These are phyloP conservation scores for Coemansia brasiliensis DNA, from an alignment of 192 early-diverging fungal genomes.

Conservation along the genomic window DNA sequence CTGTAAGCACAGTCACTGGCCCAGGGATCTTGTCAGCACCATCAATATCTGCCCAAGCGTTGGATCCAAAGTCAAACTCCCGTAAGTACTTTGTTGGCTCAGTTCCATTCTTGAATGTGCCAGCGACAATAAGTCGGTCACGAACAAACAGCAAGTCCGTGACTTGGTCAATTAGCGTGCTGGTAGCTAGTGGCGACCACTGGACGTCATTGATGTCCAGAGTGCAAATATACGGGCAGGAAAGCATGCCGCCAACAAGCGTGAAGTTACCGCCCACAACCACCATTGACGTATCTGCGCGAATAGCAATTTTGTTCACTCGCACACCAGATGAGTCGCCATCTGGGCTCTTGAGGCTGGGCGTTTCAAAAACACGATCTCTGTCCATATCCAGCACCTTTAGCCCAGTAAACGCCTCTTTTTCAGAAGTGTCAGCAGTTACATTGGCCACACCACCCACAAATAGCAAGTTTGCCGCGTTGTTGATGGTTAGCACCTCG, in stretches of 20 bases:
- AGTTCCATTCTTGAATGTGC: slow-evolving; percentile 58
- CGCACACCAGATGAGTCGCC: slow-evolving; percentile 19
- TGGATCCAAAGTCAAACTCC: slow-evolving; percentile 53
- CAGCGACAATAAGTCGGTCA: slow-evolving; percentile 55
- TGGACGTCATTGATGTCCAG: slow-evolving; percentile 52
- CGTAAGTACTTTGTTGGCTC: slow-evolving; percentile 44
- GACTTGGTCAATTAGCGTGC: slow-evolving; percentile 37
- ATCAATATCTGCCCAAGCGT: slow-evolving; percentile 51
- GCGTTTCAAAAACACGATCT: slow-evolving; percentile 13
- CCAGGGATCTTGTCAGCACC: slow-evolving; percentile 54
- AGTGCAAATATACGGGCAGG: slow-evolving; percentile 51
- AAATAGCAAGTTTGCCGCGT: slow-evolving; percentile 57
- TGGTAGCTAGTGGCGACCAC: slow-evolving; percentile 49
- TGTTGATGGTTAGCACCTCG: slow-evolving; percentile 54
- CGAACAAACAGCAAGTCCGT: slow-evolving; percentile 45
- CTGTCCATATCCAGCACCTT: slow-evolving; percentile 55
- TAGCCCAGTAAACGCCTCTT: slow-evolving; percentile 45
- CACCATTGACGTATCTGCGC: slow-evolving; percentile 47
- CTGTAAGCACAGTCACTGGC: slow-evolving; percentile 47
- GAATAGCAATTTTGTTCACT: slow-evolving; percentile 48
- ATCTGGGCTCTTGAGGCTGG: slow-evolving; percentile 24
- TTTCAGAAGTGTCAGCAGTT: slow-evolving; percentile 2
- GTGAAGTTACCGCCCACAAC: slow-evolving; percentile 55
- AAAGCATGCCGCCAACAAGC: slow-evolving; percentile 34
- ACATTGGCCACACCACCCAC: slow-evolving; percentile 58